Evolutionary conservation across 2,329 filamentous ascomycete genomes (phyloP).

Genomic region (Orbilia javanica): DNA sequence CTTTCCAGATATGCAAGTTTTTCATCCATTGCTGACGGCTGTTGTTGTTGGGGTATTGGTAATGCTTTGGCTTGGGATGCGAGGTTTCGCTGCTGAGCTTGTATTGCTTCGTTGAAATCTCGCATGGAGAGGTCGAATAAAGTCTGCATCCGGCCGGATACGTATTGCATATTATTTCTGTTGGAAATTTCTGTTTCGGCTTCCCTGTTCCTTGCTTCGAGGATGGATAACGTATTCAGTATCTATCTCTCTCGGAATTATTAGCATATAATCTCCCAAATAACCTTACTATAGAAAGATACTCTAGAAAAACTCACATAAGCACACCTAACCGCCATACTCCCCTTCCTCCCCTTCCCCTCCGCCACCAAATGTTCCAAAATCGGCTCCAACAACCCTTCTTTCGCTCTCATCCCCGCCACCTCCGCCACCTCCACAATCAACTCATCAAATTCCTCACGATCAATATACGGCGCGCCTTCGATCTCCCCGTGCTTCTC

Average conservation of each 20-base stretch:
- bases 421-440: conserved; percentile 47
- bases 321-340: conserved; percentile 41
- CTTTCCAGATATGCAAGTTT: conserved; percentile 35
- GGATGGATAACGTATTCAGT: conserved; percentile 32
- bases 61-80: background rate
- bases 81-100: background rate
- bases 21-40: conserved; percentile 22
- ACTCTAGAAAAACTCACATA: conserved; percentile 35
- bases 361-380: conserved; percentile 36
- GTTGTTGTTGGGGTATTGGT: background rate
- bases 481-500: conserved; percentile 38
- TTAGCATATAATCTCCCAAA: background rate
- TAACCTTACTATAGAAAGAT: background rate
- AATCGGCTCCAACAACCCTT: conserved; percentile 50
- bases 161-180: conserved; percentile 55
- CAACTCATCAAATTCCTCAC: conserved; percentile 46
- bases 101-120: conserved; percentile 53
- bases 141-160: conserved; percentile 56
- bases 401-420: conserved; percentile 53
- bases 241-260: conserved; percentile 18
- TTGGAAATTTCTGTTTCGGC: conserved; percentile 47
- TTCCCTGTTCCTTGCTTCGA: conserved; percentile 47
- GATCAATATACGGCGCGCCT: conserved; percentile 47
- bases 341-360: conserved; percentile 40
- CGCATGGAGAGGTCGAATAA: conserved; percentile 52